Base-by-base conservation (phyloP, 1,284 basidiomycete genomes). In the Ustilago xerochloae region DNA sequence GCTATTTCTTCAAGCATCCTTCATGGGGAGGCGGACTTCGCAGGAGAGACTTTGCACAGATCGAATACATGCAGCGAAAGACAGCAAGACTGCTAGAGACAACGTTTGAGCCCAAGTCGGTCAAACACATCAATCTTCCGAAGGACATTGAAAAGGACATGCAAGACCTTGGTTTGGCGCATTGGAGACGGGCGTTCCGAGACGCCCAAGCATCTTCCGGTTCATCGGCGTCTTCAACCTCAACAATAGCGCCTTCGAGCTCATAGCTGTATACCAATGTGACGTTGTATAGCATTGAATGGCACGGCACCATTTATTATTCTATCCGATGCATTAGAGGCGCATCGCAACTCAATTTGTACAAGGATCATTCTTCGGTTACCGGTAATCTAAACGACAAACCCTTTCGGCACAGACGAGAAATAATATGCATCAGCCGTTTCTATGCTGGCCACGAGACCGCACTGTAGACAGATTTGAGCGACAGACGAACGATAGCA, bases 1-100 rank as follows among this genome's bases (percentile, higher is more conserved):
- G 82, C 20, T 81, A 84, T 63, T 80, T 78, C 46, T 84, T 84
- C 52, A 72, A 77, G 26, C 79, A 80, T 55, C 82, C 82, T 1
- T 68, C 66, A 4, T 75, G 74, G 73, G 81, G 81, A 33, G 81
- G 81, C 22, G 78, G 76, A 7, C 51, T 84, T 4, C 56, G 60
- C 8, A 63, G 71, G 41, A 58, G 78, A 28, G 82, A 84, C 63
- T 83, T 84, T 58, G 55, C 71, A 2, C 80, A 80, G 24, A 77
- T 84, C 43, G 82, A 84, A 43, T 82, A 83, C 66, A 71, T 84
- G 73, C 71, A 78, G 55, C 72, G 82, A 18, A 76, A 78, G 26
- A 80, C 69, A 18, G 52, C 58, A 16, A 67, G 74, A 20, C 70
- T 81, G 51, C 43, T 84, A 3, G 78, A 82, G 3, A 71, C 79